phyloP scores from a whole-genome alignment of 441 rosid species.

The Aleurites moluccanus region DNA sequence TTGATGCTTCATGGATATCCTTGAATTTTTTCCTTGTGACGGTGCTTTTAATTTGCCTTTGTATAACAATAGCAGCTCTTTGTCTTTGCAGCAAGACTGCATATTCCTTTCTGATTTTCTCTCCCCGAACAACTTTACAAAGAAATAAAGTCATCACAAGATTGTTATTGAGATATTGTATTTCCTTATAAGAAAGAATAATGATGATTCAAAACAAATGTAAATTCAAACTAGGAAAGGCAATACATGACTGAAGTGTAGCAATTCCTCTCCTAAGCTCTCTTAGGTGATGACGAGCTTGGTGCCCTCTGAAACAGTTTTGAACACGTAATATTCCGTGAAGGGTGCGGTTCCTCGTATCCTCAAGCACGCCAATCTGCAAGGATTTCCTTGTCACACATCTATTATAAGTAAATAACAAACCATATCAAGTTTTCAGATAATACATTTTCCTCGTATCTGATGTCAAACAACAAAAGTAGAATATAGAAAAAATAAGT shows the following conservation, averaged over 20 bases:
- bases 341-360: conserved; percentile 92
- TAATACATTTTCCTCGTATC: neutral
- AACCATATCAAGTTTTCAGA: neutral
- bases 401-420: conserved; percentile 1
- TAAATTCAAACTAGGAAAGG: conserved; percentile 17
- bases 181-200: neutral
- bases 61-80: conserved; percentile 86
- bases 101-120: conserved; percentile 68
- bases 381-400: conserved; percentile 21
- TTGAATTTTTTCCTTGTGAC: conserved; percentile 45
- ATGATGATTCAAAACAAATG: conserved; percentile 15
- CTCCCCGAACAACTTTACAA: conserved; percentile 74
- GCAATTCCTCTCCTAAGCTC: conserved; percentile 65
- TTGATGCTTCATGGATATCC: conserved; percentile 53
- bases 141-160: conserved; percentile 17
- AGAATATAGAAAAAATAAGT: neutral
- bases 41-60: conserved; percentile 61
- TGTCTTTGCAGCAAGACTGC: conserved; percentile 55
- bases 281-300: conserved; percentile 63
- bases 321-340: conserved; percentile 94
- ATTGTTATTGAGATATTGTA: neutral
- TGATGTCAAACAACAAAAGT: neutral
- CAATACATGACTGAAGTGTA: conserved; percentile 80
- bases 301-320: conserved; percentile 95
- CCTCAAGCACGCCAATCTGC: conserved; percentile 98